phyloP scores from a whole-genome alignment of 257 asterid genomes.

The Echites panduratus region DNA sequence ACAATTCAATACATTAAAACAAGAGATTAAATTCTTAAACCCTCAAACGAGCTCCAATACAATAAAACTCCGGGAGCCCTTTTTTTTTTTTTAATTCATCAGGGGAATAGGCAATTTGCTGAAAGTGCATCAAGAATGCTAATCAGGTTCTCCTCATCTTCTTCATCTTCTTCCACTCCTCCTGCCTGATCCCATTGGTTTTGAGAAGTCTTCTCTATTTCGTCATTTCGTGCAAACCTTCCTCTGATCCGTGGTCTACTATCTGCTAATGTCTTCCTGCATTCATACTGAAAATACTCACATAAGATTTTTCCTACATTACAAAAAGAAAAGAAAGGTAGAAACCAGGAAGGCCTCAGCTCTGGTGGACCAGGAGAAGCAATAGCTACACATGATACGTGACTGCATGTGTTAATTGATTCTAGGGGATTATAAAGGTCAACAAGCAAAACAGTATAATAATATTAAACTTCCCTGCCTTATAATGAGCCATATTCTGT shows the following conservation, averaged over 20 bases:
- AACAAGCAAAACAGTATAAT: background rate
- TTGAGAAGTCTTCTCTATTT: slow-evolving; percentile 41
- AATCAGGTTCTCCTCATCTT: slow-evolving; percentile 58
- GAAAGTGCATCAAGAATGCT: slow-evolving; percentile 60
- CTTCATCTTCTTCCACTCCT: slow-evolving; percentile 42
- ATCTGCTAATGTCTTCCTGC: slow-evolving; percentile 88
- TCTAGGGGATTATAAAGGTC: background rate
- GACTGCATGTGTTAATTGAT: slow-evolving; percentile 19
- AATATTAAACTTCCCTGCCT: background rate
- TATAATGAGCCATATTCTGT: slow-evolving; percentile 2
- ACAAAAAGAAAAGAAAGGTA: background rate
- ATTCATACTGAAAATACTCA: slow-evolving; percentile 54
- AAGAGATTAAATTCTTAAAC: slow-evolving; percentile 1
- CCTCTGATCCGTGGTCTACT: slow-evolving; percentile 86
- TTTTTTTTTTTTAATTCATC: slow-evolving; percentile 11
- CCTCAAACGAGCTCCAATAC: slow-evolving; percentile 30
- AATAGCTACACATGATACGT: slow-evolving; percentile 9
- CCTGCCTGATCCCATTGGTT: slow-evolving; percentile 43
- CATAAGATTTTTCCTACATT: background rate
- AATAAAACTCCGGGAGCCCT: slow-evolving; percentile 33
- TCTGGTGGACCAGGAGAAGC: slow-evolving; percentile 11
- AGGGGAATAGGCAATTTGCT: slow-evolving; percentile 37
- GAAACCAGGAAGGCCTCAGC: background rate
- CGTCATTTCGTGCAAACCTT: slow-evolving; percentile 73
- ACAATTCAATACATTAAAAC: slow-evolving; percentile 4